Percentiles rank a stretch among this genome's conserved stretches.
Conservation (phyloP, 805 yeast genomes). For the Candida xyloterini region DNA sequence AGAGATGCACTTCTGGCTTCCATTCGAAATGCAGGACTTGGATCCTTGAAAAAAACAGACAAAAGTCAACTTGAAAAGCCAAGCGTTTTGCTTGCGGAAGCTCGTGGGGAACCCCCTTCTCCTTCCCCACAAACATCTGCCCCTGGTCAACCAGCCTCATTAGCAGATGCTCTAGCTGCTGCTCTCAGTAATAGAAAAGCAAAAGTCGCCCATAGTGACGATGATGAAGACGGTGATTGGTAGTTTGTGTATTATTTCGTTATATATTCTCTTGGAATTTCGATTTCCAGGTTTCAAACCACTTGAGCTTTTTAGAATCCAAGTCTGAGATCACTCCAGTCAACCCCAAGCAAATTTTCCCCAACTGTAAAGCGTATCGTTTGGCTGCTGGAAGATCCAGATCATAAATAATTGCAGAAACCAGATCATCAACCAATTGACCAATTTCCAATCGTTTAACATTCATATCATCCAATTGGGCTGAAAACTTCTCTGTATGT, state of each 20-base stretch:
- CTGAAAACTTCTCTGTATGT: constrained; percentile 33
- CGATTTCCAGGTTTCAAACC: constrained; percentile 53
- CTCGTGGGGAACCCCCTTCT: constrained; percentile 55
- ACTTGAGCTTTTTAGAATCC: constrained; percentile 54
- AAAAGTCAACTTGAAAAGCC: constrained; percentile 82
- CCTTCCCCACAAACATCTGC: constrained; percentile 34
- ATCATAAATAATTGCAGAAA: constrained; percentile 52
- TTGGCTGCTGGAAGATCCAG: constrained; percentile 37
- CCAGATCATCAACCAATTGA: constrained; percentile 52
- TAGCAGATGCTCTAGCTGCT: constrained; percentile 86
- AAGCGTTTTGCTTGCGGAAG: constrained; percentile 66
- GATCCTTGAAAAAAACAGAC: constrained; percentile 70
- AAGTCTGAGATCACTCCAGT: constrained; percentile 41
- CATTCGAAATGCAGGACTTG: constrained; percentile 76
- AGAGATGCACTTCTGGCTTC: constrained; percentile 86
- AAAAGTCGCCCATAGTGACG: constrained; percentile 78
- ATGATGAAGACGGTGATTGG: constrained; percentile 84
- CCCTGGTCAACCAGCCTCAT: constrained; percentile 50
- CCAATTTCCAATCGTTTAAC: constrained; percentile 41
- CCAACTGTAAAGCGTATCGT: constrained; percentile 13
- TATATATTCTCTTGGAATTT: constrained; percentile 36
- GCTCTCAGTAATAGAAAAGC: constrained; percentile 81
- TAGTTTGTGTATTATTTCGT: constrained; percentile 4
- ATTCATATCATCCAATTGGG: constrained; percentile 46
- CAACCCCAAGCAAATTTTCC: constrained; percentile 26